Evolutionary conservation across 1,284 basidiomycete species (phyloP), one percentile per base, ranked within the genome.

Genomic region (Trametes sp.): DNA sequence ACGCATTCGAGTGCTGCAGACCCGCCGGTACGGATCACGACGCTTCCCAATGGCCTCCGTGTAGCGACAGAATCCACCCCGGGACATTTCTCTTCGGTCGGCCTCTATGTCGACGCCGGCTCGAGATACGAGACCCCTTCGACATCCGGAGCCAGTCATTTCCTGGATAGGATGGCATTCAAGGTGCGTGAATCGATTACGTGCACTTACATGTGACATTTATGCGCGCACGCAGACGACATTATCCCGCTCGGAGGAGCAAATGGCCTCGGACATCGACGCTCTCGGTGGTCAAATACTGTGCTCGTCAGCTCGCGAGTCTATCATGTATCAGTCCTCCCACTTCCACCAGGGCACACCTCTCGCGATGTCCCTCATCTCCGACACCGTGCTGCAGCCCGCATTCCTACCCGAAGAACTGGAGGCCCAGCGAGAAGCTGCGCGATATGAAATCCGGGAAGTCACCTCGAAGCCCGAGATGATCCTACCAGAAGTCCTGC

Each of bases 271-370:
- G 5, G 87, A 92, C 54, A 93, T 98, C 72, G 90, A 96, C 75
- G 84, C 86, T 11, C 84, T 98, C 23, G 96, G 98, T 50, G 95
- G 96, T 23, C 95, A 98, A 78, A 95, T 98, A 63, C 85, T 94
- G 76, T 96, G 93, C 74, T 91, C 95, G 9, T 95, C 95, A 14
- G 93, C 95, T 6, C 85, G 97, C 50, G 97, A 99, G 77, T 89
- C 95, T 38, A 95, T 98, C 77, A 96, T 98, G 94, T 99, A 98
- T 77, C 97, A 98, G 78, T 96, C 97, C 19, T 94, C 95, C 50
- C 93, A 98, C 73, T 98, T 97, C 76, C 90, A 95, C 69, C 83
- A 90, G 68, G 89, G 89, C 46, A 93, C 96, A 1, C 87, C 90
- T 6, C 83, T 89, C 19, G 95, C 96, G 8, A 76, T 99, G 59